phyloP scores from a whole-genome alignment of 352 stramenopile species.

The Thraustotheca clavata region DNA sequence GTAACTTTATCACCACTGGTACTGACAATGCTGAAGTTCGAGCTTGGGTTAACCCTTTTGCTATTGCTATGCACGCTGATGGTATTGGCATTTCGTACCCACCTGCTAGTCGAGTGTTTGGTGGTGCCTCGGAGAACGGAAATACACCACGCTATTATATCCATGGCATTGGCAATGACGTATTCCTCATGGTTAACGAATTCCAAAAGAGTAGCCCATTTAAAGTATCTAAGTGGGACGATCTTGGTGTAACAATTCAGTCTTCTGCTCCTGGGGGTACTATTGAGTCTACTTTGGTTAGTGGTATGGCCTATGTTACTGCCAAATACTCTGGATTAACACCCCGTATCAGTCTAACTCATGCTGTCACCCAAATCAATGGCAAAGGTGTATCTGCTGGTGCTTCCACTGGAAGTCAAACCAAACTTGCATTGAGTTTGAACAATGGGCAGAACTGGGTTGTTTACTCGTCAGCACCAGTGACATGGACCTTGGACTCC shows the following conservation, averaged over 20 bases:
- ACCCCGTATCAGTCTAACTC: constrained; percentile 41
- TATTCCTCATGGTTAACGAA: constrained; percentile 48
- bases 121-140: constrained; percentile 28
- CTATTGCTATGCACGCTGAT: constrained; percentile 41
- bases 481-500: neutral
- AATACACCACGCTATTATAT: constrained; percentile 23
- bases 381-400: constrained; percentile 26
- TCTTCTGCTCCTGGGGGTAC: constrained; percentile 26
- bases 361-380: constrained; percentile 50
- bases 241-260: constrained; percentile 51
- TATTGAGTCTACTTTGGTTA: constrained; percentile 46
- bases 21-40: constrained; percentile 27
- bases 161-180: constrained; percentile 39
- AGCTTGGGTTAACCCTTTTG: constrained; percentile 64
- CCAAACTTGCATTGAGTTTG: constrained; percentile 40
- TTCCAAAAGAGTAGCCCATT: constrained; percentile 33
- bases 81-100: constrained; percentile 56
- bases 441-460: constrained; percentile 51
- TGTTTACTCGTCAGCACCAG: constrained; percentile 31
- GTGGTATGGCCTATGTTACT: constrained; percentile 66
- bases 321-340: constrained; percentile 44
- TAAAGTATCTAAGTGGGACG: constrained; percentile 49
- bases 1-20: constrained; percentile 52
- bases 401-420: constrained; percentile 25
- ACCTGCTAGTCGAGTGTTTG: constrained; percentile 61